Base-by-base conservation (phyloP, 345 rosid genomes). In the Lepidium aucheri region DNA sequence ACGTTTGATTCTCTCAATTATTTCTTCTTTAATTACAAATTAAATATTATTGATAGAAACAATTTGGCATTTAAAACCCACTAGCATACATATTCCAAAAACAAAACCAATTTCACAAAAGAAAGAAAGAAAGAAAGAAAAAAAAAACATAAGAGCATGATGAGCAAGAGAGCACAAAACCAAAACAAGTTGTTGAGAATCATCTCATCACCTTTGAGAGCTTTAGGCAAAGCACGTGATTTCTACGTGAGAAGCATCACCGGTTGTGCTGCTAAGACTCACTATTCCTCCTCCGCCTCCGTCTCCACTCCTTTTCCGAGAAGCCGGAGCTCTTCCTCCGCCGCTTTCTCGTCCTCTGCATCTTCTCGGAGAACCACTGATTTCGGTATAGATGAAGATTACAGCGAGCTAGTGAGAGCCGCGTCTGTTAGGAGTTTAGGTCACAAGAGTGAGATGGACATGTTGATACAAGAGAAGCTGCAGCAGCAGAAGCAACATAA, bases 201-300 rank as follows among this genome's bases (percentile, higher is more conserved):
- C 51, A 60, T 83, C 57, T 53, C 70, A 14, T 14, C 68, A 12
- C 96, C 96, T 3, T 3, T 83, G 0, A 73, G 81, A 65, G 83
- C 76, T 15, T 61, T 90, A 9, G 44, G 79, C 57, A 84, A 77
- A 47, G 97, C 97, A 0, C 74, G 86, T 54, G 96, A 90, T 46
- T 35, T 84, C 18, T 90, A 90, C 74, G 95, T 87, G 0, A 80
- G 78, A 32, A 84, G 88, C 85, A 61, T 90, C 65, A 79, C 75
- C 2, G 70, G 82, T 5, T 83, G 78, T 54, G 78, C 91, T 4
- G 33, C 77, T 24, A 55, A 74, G 7, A 65, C 58, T 17, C 71
- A 77, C 0, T 73, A 74, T 9, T 63, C 77, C 35, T 33, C 72
- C 32, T 22, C 60, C 47, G 26, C 56, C 40, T 62, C 69, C 45